Evolutionary conservation across 2,329 filamentous ascomycete species (phyloP).

Genomic region (Botrytis cinerea): DNA sequence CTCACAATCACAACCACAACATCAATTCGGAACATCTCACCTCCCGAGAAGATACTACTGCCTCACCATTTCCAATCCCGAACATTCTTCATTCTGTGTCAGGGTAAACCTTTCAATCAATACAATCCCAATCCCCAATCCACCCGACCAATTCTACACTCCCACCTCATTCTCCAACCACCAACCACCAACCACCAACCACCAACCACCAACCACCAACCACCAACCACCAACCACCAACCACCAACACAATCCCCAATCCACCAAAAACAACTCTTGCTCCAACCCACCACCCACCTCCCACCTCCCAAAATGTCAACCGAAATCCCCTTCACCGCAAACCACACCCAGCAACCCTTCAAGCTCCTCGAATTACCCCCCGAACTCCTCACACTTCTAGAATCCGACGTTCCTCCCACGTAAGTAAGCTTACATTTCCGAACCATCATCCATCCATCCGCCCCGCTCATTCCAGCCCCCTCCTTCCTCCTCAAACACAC

Average conservation of each 20-base stretch:
- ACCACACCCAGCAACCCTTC: slow-evolving; percentile 53
- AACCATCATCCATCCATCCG: background rate
- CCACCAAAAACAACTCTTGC: background rate
- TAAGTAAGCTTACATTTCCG: slow-evolving; percentile 39
- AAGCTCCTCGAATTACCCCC: slow-evolving; percentile 64
- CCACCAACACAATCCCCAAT: background rate
- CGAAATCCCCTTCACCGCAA: slow-evolving; percentile 55
- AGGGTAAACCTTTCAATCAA: too few species aligned
- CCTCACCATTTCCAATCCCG: background rate
- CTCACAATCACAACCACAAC: too few species aligned
- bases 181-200: background rate
- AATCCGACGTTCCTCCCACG: slow-evolving; percentile 55
- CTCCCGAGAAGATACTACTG: background rate
- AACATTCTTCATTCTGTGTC: too few species aligned
- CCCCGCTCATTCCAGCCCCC: background rate
- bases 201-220: background rate
- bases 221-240: background rate
- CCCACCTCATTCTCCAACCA: background rate
- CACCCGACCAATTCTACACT: background rate
- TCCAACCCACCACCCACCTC: background rate
- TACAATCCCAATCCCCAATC: too few species aligned
- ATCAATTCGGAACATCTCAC: background rate
- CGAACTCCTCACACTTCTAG: slow-evolving; percentile 57
- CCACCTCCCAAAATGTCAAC: slow-evolving; percentile 33
- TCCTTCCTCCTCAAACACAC: background rate